These are phyloP conservation scores for Saprolegnia diclina DNA, from an alignment of 352 stramenopile species.

Conservation along the genomic window DNA sequence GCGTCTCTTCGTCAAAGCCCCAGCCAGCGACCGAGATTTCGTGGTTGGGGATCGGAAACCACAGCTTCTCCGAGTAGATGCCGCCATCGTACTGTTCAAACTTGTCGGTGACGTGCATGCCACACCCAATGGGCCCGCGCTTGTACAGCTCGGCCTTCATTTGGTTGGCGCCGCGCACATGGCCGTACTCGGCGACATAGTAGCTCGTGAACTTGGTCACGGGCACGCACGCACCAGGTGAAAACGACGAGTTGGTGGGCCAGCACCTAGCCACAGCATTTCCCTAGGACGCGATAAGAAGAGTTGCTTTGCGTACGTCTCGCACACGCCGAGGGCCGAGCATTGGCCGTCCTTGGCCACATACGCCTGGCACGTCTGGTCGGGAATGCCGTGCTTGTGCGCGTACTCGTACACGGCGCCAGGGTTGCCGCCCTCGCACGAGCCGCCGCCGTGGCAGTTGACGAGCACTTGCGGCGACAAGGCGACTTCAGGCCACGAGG, in stretches of 20 bases:
- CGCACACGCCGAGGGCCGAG: conserved; percentile 68
- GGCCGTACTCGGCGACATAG: conserved; percentile 87
- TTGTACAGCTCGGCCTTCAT: conserved; percentile 93
- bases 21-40: conserved; percentile 87
- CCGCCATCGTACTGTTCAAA: conserved; percentile 74
- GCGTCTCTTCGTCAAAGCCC: conserved; percentile 77
- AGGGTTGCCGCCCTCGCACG: conserved; percentile 73
- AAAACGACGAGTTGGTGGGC: conserved; percentile 84
- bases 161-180: conserved; percentile 69
- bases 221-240: conserved; percentile 68
- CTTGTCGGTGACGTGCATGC: conserved; percentile 79
- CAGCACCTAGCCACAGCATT: conserved; percentile 49
- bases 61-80: conserved; percentile 81
- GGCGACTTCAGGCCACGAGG: conserved; percentile 75
- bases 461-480: conserved; percentile 76
- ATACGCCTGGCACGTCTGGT: conserved; percentile 90
- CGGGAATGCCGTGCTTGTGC: conserved; percentile 83
- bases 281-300: conserved; percentile 5
- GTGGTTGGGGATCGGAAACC: conserved; percentile 81
- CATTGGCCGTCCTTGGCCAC: conserved; percentile 80
- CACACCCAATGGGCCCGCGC: conserved; percentile 85
- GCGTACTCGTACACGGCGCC: conserved; percentile 83
- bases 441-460: conserved; percentile 76
- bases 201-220: conserved; percentile 87
- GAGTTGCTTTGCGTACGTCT: conserved; percentile 47